Evolutionary conservation across 2,329 filamentous ascomycete species (phyloP), one percentile per base, ranked within the genome.

Genomic region (Ascochyta koolunga): DNA sequence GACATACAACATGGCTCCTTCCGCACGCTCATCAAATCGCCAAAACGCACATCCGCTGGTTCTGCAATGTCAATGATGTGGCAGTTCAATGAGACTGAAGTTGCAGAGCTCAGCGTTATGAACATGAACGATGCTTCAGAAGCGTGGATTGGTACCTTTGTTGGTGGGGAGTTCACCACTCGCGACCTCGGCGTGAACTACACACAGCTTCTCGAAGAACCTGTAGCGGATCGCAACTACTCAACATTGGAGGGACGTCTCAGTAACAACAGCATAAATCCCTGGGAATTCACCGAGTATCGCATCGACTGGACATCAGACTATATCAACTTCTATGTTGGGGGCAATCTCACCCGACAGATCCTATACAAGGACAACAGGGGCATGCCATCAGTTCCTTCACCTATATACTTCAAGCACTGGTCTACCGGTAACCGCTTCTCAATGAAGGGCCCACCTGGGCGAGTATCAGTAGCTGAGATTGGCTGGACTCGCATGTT

Each of bases 1-100:
- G 79, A 82, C 54, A 80, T 82, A 18, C 72, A 78, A 29, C 79
- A 78, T 70, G 79, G 79, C 41, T 77, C 78, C 9, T 81, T 81
- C 56, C 72, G 78, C 22, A 68, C 74, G 1, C 69, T 75, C 21
- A 72, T 81, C 67, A 74, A 74, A 46, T 72, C 76, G n/a, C 72
- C 79, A 4, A 65, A 61, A 25, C 62, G 61, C 16, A 71, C 65
- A 22, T 61, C 63, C 11, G 60, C 70, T 21, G 79, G 79, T 4
- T 78, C 73, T 37, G 77, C 78, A 3, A 67, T 81, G 55, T 77
- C 78, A 0, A 80, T 82, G 78, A 70, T 73, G 50, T 65, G 80
- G 55, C 60, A 76, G 37, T 78, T 77, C 68, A 81, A 82, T 53
- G 70, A 77, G 25, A 77, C 77, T 3, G 71, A 79, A 47, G 70